A percentile compares a stretch with the other conserved stretches of the same genome.
phyloP scores from a whole-genome alignment of 23 red algal genomes.

The Gracilaria domingensis region DNA sequence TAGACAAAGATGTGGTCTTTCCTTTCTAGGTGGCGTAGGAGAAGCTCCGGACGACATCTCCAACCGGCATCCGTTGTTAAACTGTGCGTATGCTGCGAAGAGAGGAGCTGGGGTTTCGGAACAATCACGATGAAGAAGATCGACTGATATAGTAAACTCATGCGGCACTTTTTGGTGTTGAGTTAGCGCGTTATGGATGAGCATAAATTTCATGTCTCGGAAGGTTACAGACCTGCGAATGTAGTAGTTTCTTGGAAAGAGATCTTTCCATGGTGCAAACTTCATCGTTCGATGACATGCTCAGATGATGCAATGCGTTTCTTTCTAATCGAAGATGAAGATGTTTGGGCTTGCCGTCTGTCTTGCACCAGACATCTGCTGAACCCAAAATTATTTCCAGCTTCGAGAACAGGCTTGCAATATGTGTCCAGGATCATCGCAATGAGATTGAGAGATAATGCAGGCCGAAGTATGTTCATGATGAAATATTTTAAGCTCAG shows the following conservation, averaged over 20 bases:
- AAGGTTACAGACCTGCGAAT: slow-evolving; percentile 6
- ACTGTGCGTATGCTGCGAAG: not conserved
- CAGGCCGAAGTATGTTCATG: too few species aligned
- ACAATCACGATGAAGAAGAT: not conserved
- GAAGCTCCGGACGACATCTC: not conserved
- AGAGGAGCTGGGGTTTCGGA: slow-evolving; percentile 1
- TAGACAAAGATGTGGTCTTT: not conserved
- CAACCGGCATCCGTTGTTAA: not conserved
- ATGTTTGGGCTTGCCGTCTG: too few species aligned
- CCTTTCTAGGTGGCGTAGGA: slow-evolving; percentile 46
- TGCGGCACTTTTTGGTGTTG: not conserved
- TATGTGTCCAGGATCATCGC: too few species aligned
- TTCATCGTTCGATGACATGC: not conserved
- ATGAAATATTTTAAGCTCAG: too few species aligned
- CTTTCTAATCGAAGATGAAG: too few species aligned
- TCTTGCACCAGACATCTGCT: too few species aligned
- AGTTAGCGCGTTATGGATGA: not conserved
- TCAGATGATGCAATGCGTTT: too few species aligned
- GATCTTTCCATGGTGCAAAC: not conserved
- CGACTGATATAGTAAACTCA: not conserved
- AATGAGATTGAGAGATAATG: too few species aligned
- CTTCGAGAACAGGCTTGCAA: too few species aligned
- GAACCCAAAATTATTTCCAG: too few species aligned
- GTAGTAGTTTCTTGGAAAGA: not conserved
- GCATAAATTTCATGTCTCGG: not conserved